A percentile compares a stretch with the other conserved stretches of the same genome.
Evolutionary conservation across 208 protist species (phyloP).

Genomic region (Acanthamoeba lenticulata): DNA sequence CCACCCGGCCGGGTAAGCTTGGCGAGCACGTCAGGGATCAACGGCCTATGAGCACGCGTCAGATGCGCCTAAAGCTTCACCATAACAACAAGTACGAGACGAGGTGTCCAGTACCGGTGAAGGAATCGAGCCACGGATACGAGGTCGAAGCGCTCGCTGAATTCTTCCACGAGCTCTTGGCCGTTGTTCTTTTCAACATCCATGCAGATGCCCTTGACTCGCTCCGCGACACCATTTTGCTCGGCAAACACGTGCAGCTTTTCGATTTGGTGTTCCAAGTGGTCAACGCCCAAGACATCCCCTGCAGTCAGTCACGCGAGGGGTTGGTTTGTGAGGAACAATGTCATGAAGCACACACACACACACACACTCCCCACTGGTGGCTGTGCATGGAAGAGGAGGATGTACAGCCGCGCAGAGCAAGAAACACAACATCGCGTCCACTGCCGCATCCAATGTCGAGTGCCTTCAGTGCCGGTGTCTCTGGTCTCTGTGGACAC

Average conservation of each 20-base stretch:
- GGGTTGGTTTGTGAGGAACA: neutral
- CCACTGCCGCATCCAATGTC: constrained; percentile 53
- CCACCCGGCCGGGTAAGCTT: neutral
- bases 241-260: constrained; percentile 2
- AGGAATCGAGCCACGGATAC: constrained; percentile 26
- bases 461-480: neutral
- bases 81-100: neutral
- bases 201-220: neutral
- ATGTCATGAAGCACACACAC: too few relatives aligned
- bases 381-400: neutral
- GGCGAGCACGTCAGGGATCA: constrained; percentile 32
- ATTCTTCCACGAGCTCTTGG: neutral
- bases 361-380: neutral
- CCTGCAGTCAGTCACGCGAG: neutral
- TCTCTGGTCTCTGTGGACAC: neutral
- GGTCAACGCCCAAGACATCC: neutral
- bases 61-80: neutral
- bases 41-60: neutral
- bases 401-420: neutral
- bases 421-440: constrained; percentile 49
- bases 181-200: constrained; percentile 36
- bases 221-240: neutral
- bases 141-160: neutral
- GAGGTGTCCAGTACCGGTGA: neutral
- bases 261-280: constrained; percentile 2